Evolutionary conservation across 2,329 filamentous ascomycete species (phyloP).

Genomic region (Pleomassaria siparia): DNA sequence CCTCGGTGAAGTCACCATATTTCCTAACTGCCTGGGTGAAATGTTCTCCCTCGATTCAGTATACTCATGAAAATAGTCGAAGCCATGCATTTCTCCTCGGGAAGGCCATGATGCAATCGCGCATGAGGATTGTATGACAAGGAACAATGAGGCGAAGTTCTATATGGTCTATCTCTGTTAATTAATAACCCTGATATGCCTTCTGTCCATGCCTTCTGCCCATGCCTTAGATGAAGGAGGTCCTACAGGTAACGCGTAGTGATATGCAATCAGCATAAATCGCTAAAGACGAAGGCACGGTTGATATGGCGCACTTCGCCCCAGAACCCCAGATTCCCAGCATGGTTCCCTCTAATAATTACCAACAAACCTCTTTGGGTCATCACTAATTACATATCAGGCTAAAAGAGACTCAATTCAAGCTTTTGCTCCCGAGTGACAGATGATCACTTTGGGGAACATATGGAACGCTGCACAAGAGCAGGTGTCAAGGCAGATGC

Average conservation of each 20-base stretch:
- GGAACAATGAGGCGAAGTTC: background rate
- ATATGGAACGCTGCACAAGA: constrained; percentile 2
- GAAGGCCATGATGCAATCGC: background rate
- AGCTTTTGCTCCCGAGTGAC: constrained; percentile 3
- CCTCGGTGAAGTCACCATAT: background rate
- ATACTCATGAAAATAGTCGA: background rate
- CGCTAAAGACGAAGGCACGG: background rate
- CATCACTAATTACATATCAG: constrained; percentile 2
- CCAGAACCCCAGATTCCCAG: constrained; percentile 2
- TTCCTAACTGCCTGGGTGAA: background rate
- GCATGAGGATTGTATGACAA: background rate
- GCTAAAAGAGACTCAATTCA: constrained; percentile 2
- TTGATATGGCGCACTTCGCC: background rate
- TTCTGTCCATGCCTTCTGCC: background rate
- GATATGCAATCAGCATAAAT: constrained; percentile 1
- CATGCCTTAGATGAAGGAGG: background rate
- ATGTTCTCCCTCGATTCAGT: background rate
- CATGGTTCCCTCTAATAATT: constrained; percentile 4
- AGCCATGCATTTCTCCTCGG: background rate
- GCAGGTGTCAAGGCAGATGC: background rate
- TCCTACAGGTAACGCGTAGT: background rate
- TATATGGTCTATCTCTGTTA: background rate
- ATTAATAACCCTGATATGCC: background rate
- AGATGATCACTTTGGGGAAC: constrained; percentile 10
- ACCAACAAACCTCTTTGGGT: background rate